Percentiles rank a stretch among this genome's conserved stretches.
These are phyloP conservation scores for Lonicera japonica DNA, from an alignment of 129 eudicot genomes.

Conservation along the genomic window DNA sequence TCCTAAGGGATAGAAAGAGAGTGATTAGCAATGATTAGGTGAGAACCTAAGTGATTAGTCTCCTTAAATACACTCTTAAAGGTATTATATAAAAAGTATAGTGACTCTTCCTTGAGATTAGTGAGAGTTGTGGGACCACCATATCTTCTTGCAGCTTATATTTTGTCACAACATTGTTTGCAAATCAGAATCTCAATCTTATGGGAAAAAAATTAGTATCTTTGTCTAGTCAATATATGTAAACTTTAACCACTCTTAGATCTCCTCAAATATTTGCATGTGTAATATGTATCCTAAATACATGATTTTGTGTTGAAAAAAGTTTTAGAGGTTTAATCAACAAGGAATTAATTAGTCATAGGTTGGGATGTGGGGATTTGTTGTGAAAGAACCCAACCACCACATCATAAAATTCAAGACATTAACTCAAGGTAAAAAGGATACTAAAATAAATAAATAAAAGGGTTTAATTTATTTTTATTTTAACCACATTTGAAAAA, in stretches of 20 bases:
- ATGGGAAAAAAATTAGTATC: conserved; percentile 19
- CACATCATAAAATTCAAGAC: background rate
- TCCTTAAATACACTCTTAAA: background rate
- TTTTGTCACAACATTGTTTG: background rate
- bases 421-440: background rate
- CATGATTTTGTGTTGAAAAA: background rate
- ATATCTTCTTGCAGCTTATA: conserved; percentile 22
- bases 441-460: background rate
- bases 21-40: background rate
- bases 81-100: background rate
- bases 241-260: conserved; percentile 38
- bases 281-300: background rate
- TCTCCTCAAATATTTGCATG: conserved; percentile 24
- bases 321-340: background rate
- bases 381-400: background rate
- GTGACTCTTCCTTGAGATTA: background rate
- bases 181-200: conserved; percentile 45
- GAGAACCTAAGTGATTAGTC: background rate
- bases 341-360: conserved; percentile 1
- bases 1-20: background rate
- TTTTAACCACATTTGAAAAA: too few species aligned
- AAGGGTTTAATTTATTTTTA: background rate
- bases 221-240: conserved; percentile 25
- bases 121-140: conserved; percentile 18
- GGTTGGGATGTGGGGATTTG: background rate